These are phyloP conservation scores for Talaromyces amestolkiae DNA, from an alignment of 2,329 filamentous ascomycete genomes.

Conservation along the genomic window DNA sequence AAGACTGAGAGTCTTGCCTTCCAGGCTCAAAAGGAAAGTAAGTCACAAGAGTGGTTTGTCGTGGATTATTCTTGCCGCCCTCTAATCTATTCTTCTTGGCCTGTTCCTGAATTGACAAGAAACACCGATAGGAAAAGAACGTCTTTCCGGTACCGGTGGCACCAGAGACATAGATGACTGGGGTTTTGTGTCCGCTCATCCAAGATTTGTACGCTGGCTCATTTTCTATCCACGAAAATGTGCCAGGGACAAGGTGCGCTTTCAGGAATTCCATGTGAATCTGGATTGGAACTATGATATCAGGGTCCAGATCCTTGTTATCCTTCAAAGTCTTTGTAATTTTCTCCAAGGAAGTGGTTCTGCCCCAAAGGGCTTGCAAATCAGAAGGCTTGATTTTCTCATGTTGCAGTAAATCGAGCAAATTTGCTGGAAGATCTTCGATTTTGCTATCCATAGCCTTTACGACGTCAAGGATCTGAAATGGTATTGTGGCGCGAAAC, in stretches of 20 bases:
- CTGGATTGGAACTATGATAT: conserved; percentile 1
- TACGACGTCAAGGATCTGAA: conserved; percentile 7
- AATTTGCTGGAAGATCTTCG: conserved; percentile 3
- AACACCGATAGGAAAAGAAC: conserved; percentile 8
- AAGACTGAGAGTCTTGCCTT: conserved; percentile 3
- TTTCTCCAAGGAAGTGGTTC: conserved; percentile 2
- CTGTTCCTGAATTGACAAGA: not conserved
- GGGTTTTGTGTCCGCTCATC: conserved; percentile 4
- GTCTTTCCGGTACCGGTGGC: conserved; percentile 5
- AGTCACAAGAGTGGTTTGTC: conserved; percentile 6
- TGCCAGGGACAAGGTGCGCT: not conserved
- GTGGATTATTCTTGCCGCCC: conserved; percentile 4
- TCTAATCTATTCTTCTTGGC: conserved; percentile 3
- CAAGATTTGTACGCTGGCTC: conserved; percentile 7
- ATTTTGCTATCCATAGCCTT: conserved; percentile 7
- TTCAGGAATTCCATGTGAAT: conserved; percentile 9
- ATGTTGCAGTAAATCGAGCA: conserved; percentile 6
- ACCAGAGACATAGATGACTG: conserved; percentile 8
- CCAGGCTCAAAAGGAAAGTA: conserved; percentile 10
- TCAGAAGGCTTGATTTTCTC: conserved; percentile 10
- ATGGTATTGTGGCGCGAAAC: conserved; percentile 7
- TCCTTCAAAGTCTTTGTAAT: not conserved
- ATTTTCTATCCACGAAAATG: conserved; percentile 6
- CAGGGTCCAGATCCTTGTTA: conserved; percentile 4
- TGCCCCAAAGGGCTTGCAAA: conserved; percentile 8